A percentile compares a stretch with the other conserved stretches of the same genome.
phyloP scores from a whole-genome alignment of 352 stramenopile genomes.

The Plasmopara muralis region DNA sequence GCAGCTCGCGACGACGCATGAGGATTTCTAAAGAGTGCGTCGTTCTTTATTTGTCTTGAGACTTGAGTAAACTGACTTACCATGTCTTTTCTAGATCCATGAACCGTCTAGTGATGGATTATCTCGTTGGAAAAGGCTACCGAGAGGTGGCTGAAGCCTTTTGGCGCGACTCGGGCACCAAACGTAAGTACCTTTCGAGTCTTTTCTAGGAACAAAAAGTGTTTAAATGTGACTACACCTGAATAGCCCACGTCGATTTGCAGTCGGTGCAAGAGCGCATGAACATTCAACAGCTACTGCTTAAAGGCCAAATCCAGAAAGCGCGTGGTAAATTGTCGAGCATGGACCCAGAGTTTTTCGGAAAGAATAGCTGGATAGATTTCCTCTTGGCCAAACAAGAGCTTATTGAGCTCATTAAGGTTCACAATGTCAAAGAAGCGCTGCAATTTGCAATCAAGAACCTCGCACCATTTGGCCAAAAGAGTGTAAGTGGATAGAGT shows the following conservation, averaged over 20 bases:
- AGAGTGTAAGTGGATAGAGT: slow-evolving; percentile 40
- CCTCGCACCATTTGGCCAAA: slow-evolving; percentile 66
- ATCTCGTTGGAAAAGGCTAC: slow-evolving; percentile 74
- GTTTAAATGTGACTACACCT: slow-evolving; percentile 14
- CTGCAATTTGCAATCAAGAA: slow-evolving; percentile 66
- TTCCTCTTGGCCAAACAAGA: slow-evolving; percentile 79
- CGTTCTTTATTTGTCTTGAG: background rate
- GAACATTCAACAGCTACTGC: slow-evolving; percentile 57
- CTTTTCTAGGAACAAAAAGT: background rate
- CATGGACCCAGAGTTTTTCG: slow-evolving; percentile 56
- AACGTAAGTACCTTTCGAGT: slow-evolving; percentile 34
- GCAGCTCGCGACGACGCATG: slow-evolving; percentile 31
- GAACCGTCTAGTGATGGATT: slow-evolving; percentile 78
- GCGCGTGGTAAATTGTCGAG: slow-evolving; percentile 45
- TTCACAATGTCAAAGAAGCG: slow-evolving; percentile 50
- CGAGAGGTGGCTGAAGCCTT: slow-evolving; percentile 71
- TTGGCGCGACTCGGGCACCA: slow-evolving; percentile 59
- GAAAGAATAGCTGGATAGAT: slow-evolving; percentile 52
- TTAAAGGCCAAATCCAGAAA: slow-evolving; percentile 54
- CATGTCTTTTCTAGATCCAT: slow-evolving; percentile 39
- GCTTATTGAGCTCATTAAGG: slow-evolving; percentile 75
- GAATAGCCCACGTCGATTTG: slow-evolving; percentile 57
- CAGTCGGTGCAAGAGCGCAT: slow-evolving; percentile 69
- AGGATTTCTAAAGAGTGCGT: slow-evolving; percentile 66
- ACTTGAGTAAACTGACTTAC: background rate